Evolutionary conservation across 2,329 filamentous ascomycete genomes (phyloP), one percentile per base, ranked within the genome.

Genomic region (Lasiodiplodia citricola): DNA sequence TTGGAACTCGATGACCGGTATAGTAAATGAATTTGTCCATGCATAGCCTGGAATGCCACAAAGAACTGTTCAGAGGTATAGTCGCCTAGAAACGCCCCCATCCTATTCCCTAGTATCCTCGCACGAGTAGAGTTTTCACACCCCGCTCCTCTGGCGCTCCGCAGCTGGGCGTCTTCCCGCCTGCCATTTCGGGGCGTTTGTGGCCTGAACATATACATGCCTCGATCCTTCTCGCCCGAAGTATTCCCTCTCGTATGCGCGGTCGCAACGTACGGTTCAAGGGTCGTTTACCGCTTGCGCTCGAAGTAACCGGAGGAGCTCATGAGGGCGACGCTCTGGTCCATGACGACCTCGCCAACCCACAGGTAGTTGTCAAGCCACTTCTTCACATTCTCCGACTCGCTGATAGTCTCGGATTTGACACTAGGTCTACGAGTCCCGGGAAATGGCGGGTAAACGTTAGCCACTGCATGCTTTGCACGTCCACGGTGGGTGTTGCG

Each of bases 311-410:
- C 88, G 78, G 92, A 96, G 60, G 92, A 91, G 52, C 93, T 92
- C 79, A 97, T 92, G 68, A 98, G 88, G 51, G 94, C 94, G 38
- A 98, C 93, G 37, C 94, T 96, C 84, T 96, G 92, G 81, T 99
- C 96, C 94, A 99, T 97, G 72, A 97, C 92, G 89, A 94, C 97
- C 84, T 99, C 96, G 75, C 96, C 96, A 21, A 97, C 91, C 71
- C 93, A 93, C 54, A 98, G 89, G 80, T 98, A 98, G 79, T 91
- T 95, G 77, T 95, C 91, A 73, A 98, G 89, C 94, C 94, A 98
- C 77, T 90, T 91, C 79, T 91, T 91, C 74, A 96, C 82, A 71
- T 94, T 91, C 79, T 93, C 92, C 80, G 90, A 95, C 69, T 96
- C 93, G 78, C 91, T 87, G 76, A 97, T 87, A 74, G 90, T 90